A percentile compares a stretch with the other conserved stretches of the same genome.
Evolutionary conservation across 176 grass and related monocot genomes (phyloP).

Genomic region (Alopecurus myosuroides): DNA sequence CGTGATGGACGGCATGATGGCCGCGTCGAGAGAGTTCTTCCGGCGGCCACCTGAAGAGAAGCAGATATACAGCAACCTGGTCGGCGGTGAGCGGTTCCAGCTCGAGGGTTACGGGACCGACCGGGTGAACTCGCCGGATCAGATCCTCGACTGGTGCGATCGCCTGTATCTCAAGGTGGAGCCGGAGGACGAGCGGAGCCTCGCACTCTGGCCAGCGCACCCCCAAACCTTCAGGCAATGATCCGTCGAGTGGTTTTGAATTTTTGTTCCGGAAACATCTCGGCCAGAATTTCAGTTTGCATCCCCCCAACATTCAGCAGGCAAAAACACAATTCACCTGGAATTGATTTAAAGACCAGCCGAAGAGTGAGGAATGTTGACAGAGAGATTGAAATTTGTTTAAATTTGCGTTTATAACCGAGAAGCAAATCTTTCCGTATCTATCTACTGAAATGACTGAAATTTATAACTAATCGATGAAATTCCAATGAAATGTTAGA

Average conservation of each 20-base stretch:
- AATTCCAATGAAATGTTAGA: background rate
- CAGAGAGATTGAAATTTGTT: background rate
- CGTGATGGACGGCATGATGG: constrained; percentile 42
- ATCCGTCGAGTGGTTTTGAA: too few relatives aligned
- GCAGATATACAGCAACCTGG: constrained; percentile 37
- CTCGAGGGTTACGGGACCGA: constrained; percentile 56
- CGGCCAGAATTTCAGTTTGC: background rate
- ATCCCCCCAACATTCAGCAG: too few relatives aligned
- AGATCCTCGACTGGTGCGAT: constrained; percentile 56
- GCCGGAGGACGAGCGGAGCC: constrained; percentile 32
- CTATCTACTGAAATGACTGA: background rate
- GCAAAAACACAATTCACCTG: background rate
- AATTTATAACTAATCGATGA: background rate
- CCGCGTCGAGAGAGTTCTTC: constrained; percentile 46
- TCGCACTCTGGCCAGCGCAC: constrained; percentile 36
- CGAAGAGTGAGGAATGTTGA: background rate
- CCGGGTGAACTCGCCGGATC: constrained; percentile 8
- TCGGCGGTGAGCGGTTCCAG: constrained; percentile 37
- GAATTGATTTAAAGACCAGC: background rate
- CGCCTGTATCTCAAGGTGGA: constrained; percentile 52
- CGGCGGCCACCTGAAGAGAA: constrained; percentile 35
- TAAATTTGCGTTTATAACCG: background rate
- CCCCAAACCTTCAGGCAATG: constrained; percentile 42
- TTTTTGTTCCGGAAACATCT: too few relatives aligned
- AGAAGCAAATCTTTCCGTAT: background rate